Evolutionary conservation across 345 rosid genomes (phyloP).

Genomic region (Lepidium aucheri): DNA sequence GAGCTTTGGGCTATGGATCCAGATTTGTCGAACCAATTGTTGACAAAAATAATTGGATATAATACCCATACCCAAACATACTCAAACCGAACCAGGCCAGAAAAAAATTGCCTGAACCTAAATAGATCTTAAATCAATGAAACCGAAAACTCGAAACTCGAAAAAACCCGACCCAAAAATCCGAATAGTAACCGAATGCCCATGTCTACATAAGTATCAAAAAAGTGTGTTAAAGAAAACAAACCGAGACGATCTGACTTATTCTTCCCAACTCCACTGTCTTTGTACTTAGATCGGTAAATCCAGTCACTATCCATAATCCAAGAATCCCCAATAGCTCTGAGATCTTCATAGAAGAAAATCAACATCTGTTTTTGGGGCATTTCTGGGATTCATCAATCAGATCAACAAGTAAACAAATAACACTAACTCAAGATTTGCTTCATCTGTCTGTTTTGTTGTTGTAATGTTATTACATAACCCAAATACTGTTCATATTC

Average conservation of each 20-base stretch:
- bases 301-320: conserved; percentile 42
- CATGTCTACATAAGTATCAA: neutral
- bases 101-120: no score
- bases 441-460: neutral
- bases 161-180: no score
- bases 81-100: no score
- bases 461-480: neutral
- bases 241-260: conserved; percentile 47
- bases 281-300: conserved; percentile 35
- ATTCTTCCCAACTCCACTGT: conserved; percentile 30
- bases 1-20: no score
- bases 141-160: no score
- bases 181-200: no score
- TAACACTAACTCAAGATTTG: neutral
- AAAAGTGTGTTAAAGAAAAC: neutral
- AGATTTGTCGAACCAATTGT: no score
- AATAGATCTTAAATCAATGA: no score
- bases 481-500: neutral
- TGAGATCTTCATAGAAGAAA: conserved; percentile 47
- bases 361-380: conserved; percentile 45
- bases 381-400: conserved; percentile 29
- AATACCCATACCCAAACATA: no score
- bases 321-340: conserved; percentile 68
- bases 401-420: conserved; percentile 21
- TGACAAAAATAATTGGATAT: no score